Percentiles rank a stretch among this genome's conserved stretches.
Conservation (phyloP, 176 grass and related monocot species). For the Aegilops umbellulata region DNA sequence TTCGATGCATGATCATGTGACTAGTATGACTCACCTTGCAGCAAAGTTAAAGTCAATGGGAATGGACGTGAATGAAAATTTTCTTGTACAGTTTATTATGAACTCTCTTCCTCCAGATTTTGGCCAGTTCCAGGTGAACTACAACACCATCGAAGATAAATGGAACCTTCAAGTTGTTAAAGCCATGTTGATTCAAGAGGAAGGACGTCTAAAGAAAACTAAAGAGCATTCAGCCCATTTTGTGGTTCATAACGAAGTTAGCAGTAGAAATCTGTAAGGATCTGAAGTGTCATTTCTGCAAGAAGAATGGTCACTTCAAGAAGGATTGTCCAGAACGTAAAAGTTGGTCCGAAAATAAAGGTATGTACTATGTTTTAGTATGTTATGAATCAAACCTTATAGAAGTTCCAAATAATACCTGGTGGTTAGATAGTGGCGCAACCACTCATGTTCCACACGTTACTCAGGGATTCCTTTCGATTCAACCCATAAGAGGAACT, state of each 20-base stretch:
- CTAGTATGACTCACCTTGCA: neutral
- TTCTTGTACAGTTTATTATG: neutral
- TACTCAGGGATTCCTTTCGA: conserved; percentile 1
- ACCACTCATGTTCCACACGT: conserved; percentile 15
- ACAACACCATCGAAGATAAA: conserved; percentile 19
- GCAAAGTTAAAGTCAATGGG: neutral
- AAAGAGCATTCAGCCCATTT: neutral
- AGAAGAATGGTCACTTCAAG: neutral
- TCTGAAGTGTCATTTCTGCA: neutral
- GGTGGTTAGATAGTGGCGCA: neutral
- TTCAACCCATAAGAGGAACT: conserved; percentile 10
- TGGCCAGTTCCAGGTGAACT: conserved; percentile 2
- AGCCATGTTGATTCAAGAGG: too few relatives aligned
- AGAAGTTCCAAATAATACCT: neutral
- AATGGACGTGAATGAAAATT: neutral
- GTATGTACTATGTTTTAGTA: neutral
- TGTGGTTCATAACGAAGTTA: neutral
- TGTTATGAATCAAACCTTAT: neutral
- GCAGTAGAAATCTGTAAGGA: neutral
- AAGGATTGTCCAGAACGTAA: too few relatives aligned
- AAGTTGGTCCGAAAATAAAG: too few relatives aligned
- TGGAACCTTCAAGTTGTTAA: neutral
- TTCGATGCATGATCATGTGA: neutral
- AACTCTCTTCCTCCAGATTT: neutral
- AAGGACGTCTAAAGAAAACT: neutral